A percentile compares a stretch with the other conserved stretches of the same genome.
Conservation (phyloP, 2,329 filamentous ascomycete genomes). For the Penicillium sp. region DNA sequence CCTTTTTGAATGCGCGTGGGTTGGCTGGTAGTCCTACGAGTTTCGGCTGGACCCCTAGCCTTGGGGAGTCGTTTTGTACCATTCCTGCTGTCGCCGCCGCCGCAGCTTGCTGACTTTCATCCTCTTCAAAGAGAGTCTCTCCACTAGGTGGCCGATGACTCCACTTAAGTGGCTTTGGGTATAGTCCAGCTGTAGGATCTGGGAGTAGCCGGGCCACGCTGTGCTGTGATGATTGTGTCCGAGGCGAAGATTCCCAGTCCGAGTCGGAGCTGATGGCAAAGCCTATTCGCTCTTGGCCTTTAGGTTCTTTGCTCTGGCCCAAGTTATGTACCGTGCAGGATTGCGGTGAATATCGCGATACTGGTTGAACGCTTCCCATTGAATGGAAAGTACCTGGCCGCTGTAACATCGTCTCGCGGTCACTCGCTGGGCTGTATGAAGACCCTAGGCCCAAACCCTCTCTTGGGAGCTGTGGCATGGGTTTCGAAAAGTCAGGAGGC, state of each 20-base stretch:
- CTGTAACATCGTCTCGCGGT: slow-evolving; percentile 18
- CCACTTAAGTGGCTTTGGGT: slow-evolving; percentile 38
- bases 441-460: slow-evolving; percentile 12
- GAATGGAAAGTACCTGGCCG: slow-evolving; percentile 7
- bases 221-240: slow-evolving; percentile 33
- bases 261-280: slow-evolving; percentile 20
- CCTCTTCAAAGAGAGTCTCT: slow-evolving; percentile 40
- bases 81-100: neutral
- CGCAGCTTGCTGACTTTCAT: slow-evolving; percentile 19
- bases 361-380: slow-evolving; percentile 15
- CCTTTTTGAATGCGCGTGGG: slow-evolving; percentile 34
- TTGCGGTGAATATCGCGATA: slow-evolving; percentile 17
- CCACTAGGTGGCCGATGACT: slow-evolving; percentile 31
- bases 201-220: slow-evolving; percentile 39
- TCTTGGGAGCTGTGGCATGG: slow-evolving; percentile 23
- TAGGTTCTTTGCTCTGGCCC: neutral
- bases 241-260: slow-evolving; percentile 27
- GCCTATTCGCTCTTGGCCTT: slow-evolving; percentile 14
- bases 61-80: neutral
- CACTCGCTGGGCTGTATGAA: slow-evolving; percentile 4
- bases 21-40: slow-evolving; percentile 33
- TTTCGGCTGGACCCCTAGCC: slow-evolving; percentile 5
- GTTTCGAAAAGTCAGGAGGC: slow-evolving; percentile 29
- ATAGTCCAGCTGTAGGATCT: slow-evolving; percentile 31
- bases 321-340: slow-evolving; percentile 12